phyloP scores from a whole-genome alignment of 169 alveolate genomes.

The Cryptosporidium ubiquitum region DNA sequence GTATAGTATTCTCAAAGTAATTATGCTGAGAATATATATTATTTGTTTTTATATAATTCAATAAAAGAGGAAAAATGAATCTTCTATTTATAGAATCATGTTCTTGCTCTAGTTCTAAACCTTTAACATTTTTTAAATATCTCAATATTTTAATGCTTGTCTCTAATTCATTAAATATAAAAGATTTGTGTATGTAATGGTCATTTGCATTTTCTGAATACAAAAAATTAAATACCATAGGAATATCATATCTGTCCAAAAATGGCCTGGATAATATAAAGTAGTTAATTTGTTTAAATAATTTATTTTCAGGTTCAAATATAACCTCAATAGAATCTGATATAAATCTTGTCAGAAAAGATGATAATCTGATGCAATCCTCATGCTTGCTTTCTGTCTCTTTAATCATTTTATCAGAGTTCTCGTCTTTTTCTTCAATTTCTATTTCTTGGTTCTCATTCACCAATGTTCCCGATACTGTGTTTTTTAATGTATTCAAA shows the following conservation, averaged over 20 bases:
- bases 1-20: neutral
- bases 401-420: neutral
- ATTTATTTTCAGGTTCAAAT: slow-evolving; percentile 33
- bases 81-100: slow-evolving; percentile 65
- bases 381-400: neutral
- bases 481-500: slow-evolving; percentile 35
- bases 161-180: slow-evolving; percentile 10
- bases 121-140: neutral
- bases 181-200: neutral
- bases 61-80: slow-evolving; percentile 22
- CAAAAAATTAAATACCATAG: slow-evolving; percentile 24
- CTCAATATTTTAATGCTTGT: neutral
- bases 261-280: slow-evolving; percentile 35
- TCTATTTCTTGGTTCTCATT: no score
- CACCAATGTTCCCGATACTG: slow-evolving; percentile 42
- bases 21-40: slow-evolving; percentile 50
- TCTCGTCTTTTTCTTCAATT: neutral
- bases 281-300: slow-evolving; percentile 44
- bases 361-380: slow-evolving; percentile 33
- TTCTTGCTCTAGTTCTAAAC: slow-evolving; percentile 34
- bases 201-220: slow-evolving; percentile 39
- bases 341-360: slow-evolving; percentile 31
- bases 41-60: slow-evolving; percentile 28
- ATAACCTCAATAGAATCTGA: slow-evolving; percentile 34
- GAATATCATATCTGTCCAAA: slow-evolving; percentile 59